Evolutionary conservation across 2,329 filamentous ascomycete genomes (phyloP).

Genomic region (Epichloe glyceriae): DNA sequence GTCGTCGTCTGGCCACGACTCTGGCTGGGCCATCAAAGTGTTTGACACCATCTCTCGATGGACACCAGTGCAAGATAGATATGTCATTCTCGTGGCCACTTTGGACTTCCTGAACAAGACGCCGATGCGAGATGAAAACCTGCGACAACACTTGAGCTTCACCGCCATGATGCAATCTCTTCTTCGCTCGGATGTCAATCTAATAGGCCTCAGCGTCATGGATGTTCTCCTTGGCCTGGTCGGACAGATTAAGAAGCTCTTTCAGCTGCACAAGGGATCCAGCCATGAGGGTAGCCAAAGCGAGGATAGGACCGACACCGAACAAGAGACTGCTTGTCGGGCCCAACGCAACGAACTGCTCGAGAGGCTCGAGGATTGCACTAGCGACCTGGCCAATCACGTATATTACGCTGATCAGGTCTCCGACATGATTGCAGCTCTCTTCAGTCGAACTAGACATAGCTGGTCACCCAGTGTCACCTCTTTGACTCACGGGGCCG

Average conservation of each 20-base stretch:
- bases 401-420: constrained; percentile 97
- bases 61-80: constrained; percentile 90
- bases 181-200: constrained; percentile 75
- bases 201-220: constrained; percentile 94
- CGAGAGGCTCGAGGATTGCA: constrained; percentile 61
- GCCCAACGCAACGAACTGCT: constrained; percentile 52
- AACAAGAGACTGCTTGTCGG: constrained; percentile 19
- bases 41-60: constrained; percentile 71
- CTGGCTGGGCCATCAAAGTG: constrained; percentile 70
- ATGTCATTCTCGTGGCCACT: constrained; percentile 71
- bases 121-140: constrained; percentile 54
- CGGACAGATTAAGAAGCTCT: constrained; percentile 65
- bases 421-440: constrained; percentile 78
- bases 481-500: constrained; percentile 24
- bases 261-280: constrained; percentile 45
- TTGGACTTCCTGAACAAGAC: constrained; percentile 63
- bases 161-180: constrained; percentile 70
- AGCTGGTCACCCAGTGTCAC: constrained; percentile 29
- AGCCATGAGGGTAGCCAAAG: constrained; percentile 18
- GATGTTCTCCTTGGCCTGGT: constrained; percentile 79
- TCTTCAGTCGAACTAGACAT: constrained; percentile 68
- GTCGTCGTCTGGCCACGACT: constrained; percentile 28
- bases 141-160: constrained; percentile 63
- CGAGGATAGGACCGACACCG: constrained; percentile 21
- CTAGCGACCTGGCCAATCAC: constrained; percentile 84